phyloP scores from a whole-genome alignment of 352 stramenopile species.

The Poterioochromonas sp. region DNA sequence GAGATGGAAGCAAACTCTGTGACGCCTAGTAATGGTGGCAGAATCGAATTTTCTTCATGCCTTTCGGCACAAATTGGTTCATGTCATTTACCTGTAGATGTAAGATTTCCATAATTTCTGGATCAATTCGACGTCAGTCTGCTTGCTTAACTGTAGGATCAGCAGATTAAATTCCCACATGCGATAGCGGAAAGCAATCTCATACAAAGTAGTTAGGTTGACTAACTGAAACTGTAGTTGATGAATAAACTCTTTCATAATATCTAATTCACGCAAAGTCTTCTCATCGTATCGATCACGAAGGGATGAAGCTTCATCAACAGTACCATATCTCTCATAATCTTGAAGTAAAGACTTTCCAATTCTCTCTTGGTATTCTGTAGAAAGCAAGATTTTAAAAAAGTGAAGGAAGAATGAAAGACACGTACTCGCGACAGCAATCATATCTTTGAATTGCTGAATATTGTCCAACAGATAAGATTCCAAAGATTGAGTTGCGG shows the following conservation, averaged over 20 bases:
- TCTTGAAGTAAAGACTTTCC: not conserved
- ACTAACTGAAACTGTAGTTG: not conserved
- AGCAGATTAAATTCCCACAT: not conserved
- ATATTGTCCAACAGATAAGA: no score
- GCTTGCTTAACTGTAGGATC: not conserved
- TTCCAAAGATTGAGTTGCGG: no score
- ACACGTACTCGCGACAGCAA: not conserved
- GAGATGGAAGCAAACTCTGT: constrained; percentile 22
- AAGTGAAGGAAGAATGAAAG: not conserved
- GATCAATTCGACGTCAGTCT: not conserved
- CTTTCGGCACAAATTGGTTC: no score
- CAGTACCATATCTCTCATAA: not conserved
- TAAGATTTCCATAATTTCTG: not conserved
- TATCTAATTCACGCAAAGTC: not conserved
- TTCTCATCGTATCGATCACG: not conserved
- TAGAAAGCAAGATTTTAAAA: not conserved
- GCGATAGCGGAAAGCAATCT: not conserved
- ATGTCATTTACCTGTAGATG: constrained; percentile 6
- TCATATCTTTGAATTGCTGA: not conserved
- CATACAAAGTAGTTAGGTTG: not conserved
- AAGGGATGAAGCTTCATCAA: not conserved
- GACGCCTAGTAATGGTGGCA: constrained; percentile 31
- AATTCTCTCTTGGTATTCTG: not conserved
- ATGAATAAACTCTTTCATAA: not conserved
- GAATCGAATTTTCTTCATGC: no score